These are phyloP conservation scores for Penicillium vulpinum DNA, from an alignment of 2,329 filamentous ascomycete genomes.

Conservation along the genomic window DNA sequence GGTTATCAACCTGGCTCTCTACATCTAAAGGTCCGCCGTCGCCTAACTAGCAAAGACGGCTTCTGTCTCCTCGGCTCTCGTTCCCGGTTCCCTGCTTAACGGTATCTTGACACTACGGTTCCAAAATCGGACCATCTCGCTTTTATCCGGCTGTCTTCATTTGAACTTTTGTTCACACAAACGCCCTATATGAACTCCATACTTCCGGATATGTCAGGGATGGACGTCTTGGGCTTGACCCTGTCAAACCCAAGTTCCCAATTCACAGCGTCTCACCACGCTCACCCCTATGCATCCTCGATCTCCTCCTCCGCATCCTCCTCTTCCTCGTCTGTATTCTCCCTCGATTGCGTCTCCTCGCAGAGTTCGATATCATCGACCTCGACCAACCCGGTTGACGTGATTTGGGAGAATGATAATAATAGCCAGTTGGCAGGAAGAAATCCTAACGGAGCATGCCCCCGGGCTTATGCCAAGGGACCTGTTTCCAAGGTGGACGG, in stretches of 20 bases:
- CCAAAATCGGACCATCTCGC: conserved; percentile 22
- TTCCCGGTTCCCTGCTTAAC: conserved; percentile 31
- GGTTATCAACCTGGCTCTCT: conserved; percentile 23
- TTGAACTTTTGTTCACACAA: conserved; percentile 14
- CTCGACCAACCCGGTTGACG: conserved; percentile 61
- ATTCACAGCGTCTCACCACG: conserved; percentile 36
- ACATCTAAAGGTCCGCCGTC: conserved; percentile 28
- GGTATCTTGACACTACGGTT: conserved; percentile 27
- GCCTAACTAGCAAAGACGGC: conserved; percentile 27
- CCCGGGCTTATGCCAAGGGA: conserved; percentile 31
- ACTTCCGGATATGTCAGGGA: conserved; percentile 44
- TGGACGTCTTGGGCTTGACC: conserved; percentile 47
- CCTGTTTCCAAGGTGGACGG: conserved; percentile 33
- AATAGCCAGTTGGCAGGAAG: conserved; percentile 28
- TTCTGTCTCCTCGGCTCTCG: conserved; percentile 30
- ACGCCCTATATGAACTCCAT: conserved; percentile 27
- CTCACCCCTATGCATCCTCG: conserved; percentile 66
- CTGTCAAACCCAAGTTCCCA: conserved; percentile 39
- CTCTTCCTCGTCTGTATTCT: conserved; percentile 76
- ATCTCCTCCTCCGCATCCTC: conserved; percentile 74
- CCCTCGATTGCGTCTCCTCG: conserved; percentile 64
- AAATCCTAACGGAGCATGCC: conserved; percentile 25
- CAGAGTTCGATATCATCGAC: conserved; percentile 66
- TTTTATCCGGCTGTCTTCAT: conserved; percentile 15
- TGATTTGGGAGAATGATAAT: conserved; percentile 46